Conservation (phyloP, 2,329 filamentous ascomycete species). For the Hypoxylon sp. region DNA sequence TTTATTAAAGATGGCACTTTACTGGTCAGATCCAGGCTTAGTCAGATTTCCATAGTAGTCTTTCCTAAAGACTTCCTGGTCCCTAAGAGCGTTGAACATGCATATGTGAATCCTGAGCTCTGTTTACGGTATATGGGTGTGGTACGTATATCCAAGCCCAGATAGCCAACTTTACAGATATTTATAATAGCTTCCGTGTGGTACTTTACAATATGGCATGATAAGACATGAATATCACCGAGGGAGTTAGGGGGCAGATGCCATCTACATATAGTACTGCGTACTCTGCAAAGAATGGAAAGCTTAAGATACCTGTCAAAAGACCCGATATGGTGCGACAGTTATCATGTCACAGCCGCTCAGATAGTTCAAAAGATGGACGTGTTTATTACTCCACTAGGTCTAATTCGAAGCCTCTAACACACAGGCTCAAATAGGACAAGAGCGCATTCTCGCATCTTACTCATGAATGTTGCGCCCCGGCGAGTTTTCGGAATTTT, state of each 20-base stretch:
- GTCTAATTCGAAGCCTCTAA: conserved; percentile 10
- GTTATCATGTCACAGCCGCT: not conserved
- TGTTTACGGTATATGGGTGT: not conserved
- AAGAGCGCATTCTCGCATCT: not conserved
- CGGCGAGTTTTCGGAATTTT: conserved; percentile 3
- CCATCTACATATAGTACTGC: not conserved
- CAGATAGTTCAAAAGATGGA: conserved; percentile 1
- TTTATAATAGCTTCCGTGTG: not conserved
- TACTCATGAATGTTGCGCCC: not conserved
- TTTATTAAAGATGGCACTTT: conserved; percentile 18
- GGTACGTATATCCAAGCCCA: not conserved
- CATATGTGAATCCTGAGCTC: not conserved
- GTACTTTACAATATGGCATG: not conserved
- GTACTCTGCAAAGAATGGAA: not conserved
- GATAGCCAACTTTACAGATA: not conserved
- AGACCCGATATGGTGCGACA: not conserved
- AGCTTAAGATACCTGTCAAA: not conserved
- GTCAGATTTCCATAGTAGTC: conserved; percentile 6
- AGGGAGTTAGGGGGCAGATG: not conserved
- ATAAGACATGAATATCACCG: not conserved
- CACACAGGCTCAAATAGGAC: conserved; percentile 1
- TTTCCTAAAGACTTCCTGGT: not conserved
- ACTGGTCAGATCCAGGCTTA: conserved; percentile 25
- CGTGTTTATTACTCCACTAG: conserved; percentile 16
- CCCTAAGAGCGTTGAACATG: not conserved